phyloP scores from a whole-genome alignment of 306 rosid genomes.

The Prunus mira region DNA sequence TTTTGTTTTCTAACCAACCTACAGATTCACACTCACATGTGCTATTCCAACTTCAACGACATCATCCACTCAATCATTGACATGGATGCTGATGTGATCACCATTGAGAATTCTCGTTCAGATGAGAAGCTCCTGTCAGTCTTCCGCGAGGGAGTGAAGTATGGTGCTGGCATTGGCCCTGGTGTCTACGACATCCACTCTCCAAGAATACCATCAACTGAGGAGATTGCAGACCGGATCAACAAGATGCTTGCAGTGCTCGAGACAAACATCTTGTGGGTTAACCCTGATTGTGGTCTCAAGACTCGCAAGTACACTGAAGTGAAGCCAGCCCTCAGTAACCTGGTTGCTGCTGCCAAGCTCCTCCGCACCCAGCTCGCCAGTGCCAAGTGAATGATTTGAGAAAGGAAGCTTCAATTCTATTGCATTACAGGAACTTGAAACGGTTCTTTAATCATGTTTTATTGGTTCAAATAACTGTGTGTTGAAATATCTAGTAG shows the following conservation, averaged over 20 bases:
- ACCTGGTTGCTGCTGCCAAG: constrained; percentile 86
- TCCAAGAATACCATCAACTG: constrained; percentile 87
- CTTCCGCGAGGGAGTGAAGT: constrained; percentile 97
- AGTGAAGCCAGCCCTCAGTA: constrained; percentile 76
- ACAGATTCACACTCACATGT: constrained; percentile 98
- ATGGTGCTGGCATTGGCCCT: constrained; percentile 95
- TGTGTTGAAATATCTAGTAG: constrained; percentile 41
- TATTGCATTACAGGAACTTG: constrained; percentile 16
- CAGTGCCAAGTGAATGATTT: constrained; percentile 49
- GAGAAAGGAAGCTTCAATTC: background rate
- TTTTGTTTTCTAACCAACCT: background rate
- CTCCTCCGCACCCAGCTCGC: constrained; percentile 76
- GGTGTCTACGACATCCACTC: constrained; percentile 96
- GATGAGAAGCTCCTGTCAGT: constrained; percentile 91
- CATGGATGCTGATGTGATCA: constrained; percentile 94
- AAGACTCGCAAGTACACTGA: constrained; percentile 88
- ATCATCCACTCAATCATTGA: constrained; percentile 87
- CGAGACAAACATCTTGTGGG: constrained; percentile 91
- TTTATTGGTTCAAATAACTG: constrained; percentile 47
- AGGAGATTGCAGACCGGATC: constrained; percentile 85
- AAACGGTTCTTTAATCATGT: background rate
- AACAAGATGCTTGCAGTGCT: constrained; percentile 97
- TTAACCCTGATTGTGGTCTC: constrained; percentile 94
- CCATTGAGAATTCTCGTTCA: constrained; percentile 91
- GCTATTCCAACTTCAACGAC: constrained; percentile 94